Percentiles rank a stretch among this genome's conserved stretches.
Evolutionary conservation across 192 early-diverging fungal species (phyloP).

Genomic region (Umbelopsis vinacea): DNA sequence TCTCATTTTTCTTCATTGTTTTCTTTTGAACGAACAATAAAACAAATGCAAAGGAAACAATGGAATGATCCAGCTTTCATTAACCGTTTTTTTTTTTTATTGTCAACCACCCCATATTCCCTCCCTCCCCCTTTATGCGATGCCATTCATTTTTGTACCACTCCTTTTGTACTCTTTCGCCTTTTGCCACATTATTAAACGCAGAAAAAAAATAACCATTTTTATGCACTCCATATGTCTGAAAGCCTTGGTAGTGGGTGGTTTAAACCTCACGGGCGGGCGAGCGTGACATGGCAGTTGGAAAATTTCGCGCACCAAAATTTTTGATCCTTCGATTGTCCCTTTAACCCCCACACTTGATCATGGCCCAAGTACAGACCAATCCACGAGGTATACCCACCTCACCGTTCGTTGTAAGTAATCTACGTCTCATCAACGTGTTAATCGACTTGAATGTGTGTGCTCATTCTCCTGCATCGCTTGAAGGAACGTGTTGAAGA

Average conservation of each 20-base stretch:
- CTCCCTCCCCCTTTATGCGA: neutral
- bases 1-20: neutral
- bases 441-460: neutral
- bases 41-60: neutral
- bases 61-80: neutral
- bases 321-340: neutral
- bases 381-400: conserved; percentile 96
- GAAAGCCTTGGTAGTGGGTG: too few species aligned
- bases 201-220: neutral
- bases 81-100: neutral
- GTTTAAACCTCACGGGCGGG: too few species aligned
- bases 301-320: neutral
- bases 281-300: neutral
- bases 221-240: neutral
- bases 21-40: neutral
- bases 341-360: neutral
- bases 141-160: conserved; percentile 17
- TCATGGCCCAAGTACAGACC: conserved; percentile 54
- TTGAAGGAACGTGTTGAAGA: conserved; percentile 85
- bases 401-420: conserved; percentile 89
- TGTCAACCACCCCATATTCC: neutral
- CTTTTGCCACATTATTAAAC: conserved; percentile 20
- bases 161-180: conserved; percentile 22
- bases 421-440: neutral
- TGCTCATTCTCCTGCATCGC: neutral